Base-by-base conservation (phyloP, 805 yeast species). In the Starmerella apicola region DNA sequence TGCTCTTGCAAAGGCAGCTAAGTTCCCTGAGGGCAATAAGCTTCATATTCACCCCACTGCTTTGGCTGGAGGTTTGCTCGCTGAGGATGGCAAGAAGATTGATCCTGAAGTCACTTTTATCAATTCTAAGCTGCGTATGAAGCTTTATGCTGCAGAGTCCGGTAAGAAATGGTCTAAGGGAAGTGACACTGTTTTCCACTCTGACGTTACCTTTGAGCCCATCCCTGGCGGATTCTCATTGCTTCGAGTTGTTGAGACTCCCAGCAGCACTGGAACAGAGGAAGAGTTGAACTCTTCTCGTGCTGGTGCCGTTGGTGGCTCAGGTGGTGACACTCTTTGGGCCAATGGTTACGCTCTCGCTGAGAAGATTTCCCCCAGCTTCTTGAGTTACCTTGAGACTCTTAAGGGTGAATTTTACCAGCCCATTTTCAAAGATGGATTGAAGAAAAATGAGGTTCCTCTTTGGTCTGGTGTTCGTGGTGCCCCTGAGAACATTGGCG, bases 161-260 rank as follows among this genome's bases (percentile, higher is more conserved):
- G 47, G 42, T 13, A 29, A 5, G 13, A 39, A 40, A 51, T 36
- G 62, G 52, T 32, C 54, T 54, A 24, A 34, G 1, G 50, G 48
- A 15, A 30, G 41, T 9, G 50, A 46, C 30, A 52, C 60, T 18
- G 56, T 53, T 15, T 70, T 72, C 71, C 78, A 72, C 59, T 64
- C 74, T 6, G 77, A 72, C 52, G 61, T 73, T 37, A 67, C 67
- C 31, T 76, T 72, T 49, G 78, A 73, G 58, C 59, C 61, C 34
- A 71, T 70, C 41, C 77, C 78, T 5, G 70, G 78, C 2, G 75
- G 73, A 18, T 60, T 67, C 47, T 72, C 79, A 3, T 70, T 67
- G 45, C 60, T 75, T 49, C 37, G 48, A 10, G 72, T 71, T 48
- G 61, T 67, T 51, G 73, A 72, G 49, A 61, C 71, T 16, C 63